Evolutionary conservation across 2,329 filamentous ascomycete genomes (phyloP), one percentile per base, ranked within the genome.

Genomic region (Cercospora janseana): DNA sequence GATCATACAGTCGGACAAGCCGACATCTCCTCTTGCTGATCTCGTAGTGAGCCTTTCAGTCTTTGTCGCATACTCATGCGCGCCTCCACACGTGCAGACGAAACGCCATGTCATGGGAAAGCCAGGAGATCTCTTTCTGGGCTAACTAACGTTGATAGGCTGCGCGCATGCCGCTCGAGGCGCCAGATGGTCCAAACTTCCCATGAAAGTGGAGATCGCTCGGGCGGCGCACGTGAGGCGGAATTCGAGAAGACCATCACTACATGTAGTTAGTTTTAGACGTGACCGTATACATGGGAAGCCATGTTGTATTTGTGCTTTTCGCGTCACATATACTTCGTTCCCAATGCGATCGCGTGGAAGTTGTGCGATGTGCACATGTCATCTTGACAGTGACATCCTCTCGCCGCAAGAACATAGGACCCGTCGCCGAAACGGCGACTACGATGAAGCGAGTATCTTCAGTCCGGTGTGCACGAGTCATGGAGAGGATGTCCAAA

Each of bases 21-120:
- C 35, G 35, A 21, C 20, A 21, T 38, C 18, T 9, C 10, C 12
- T 13, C 20, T 23, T 4, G 10, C 4, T 13, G 8, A 2, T 18
- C 13, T 26, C 21, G 10, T 24, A 24, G 20, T 13, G 35, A 40
- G 12, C 8, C 15, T 10, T n/a, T 37, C 32, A 37, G 21, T 37
- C 18, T 15, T 21, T 38, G 34, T 21, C 6, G 24, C 15, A 37
- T 20, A 16, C 35, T 15, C 31, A 41, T 34, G 26, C 31, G 31
- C 24, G n/a, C 29, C 43, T 37, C 37, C 45, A 29, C 37, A 46
- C 41, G 49, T 40, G 20, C 35, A 24, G 46, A 23, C 43, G 43
- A 37, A 41, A 27, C 21, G 29, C 26, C 26, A 35, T 28, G 46
- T 47, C 23, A 34, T 47, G 24, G 26, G 27, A 26, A 28, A 20